These are phyloP conservation scores for Collybiopsis confluens DNA, from an alignment of 768 basidiomycete genomes.

Conservation along the genomic window DNA sequence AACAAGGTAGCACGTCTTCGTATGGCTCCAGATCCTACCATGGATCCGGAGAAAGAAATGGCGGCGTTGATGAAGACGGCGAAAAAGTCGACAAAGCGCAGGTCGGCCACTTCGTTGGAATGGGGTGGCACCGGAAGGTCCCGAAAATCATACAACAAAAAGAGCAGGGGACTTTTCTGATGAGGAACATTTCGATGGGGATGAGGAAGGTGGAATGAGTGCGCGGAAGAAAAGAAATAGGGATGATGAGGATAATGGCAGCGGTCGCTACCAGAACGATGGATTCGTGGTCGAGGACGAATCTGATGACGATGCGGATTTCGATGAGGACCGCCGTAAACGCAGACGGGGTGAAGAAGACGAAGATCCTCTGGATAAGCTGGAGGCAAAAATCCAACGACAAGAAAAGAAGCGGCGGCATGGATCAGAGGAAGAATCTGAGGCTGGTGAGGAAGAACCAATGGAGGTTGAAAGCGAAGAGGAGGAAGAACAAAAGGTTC, in stretches of 20 bases:
- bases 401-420: conserved; percentile 31
- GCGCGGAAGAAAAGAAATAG: conserved; percentile 39
- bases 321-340: conserved; percentile 33
- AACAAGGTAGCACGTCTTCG: conserved; percentile 74
- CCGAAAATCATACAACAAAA: conserved; percentile 3
- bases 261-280: conserved; percentile 76
- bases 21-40: conserved; percentile 73
- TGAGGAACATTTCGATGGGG: conserved; percentile 53
- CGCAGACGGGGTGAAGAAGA: conserved; percentile 43
- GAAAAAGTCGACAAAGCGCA: conserved; percentile 60
- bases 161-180: conserved; percentile 47
- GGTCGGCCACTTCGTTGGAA: conserved; percentile 44
- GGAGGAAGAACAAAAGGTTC: conserved; percentile 64
- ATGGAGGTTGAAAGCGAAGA: conserved; percentile 79
- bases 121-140: conserved; percentile 38
- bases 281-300: conserved; percentile 81
- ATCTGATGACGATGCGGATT: conserved; percentile 61
- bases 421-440: conserved; percentile 22
- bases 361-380: conserved; percentile 62
- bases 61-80: conserved; percentile 61
- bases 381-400: conserved; percentile 59
- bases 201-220: conserved; percentile 45
- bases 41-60: conserved; percentile 73
- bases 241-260: conserved; percentile 49
- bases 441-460: conserved; percentile 35